Conservation (phyloP, 768 basidiomycete species). For the Boletus bicolor region DNA sequence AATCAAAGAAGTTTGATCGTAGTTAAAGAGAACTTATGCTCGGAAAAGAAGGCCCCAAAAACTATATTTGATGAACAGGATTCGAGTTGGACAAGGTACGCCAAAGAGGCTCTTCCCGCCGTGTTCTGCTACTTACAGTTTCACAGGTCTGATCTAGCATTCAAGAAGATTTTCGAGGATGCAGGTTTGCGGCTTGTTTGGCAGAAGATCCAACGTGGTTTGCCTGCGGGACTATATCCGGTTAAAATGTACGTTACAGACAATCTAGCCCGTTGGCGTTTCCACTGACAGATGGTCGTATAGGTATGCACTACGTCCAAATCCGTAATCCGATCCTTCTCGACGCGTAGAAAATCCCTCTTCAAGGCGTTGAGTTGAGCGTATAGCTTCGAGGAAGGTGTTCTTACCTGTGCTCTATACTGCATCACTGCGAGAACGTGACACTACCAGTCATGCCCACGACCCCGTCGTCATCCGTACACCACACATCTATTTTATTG, state of each 20-base stretch:
- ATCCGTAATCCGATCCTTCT: conserved; percentile 1
- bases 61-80: conserved; percentile 80
- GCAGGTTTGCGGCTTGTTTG: conserved; percentile 71
- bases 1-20: conserved; percentile 59
- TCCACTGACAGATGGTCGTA: conserved; percentile 8
- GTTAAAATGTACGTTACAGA: conserved; percentile 73
- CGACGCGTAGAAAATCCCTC: background rate
- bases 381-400: background rate
- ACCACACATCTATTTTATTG: conserved; percentile 51
- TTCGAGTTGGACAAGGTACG: conserved; percentile 83
- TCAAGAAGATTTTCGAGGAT: conserved; percentile 69
- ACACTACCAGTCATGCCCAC: conserved; percentile 68
- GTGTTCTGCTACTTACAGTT: conserved; percentile 3
- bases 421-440: conserved; percentile 19
- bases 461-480: conserved; percentile 51
- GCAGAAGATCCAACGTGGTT: conserved; percentile 78
- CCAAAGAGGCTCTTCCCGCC: background rate
- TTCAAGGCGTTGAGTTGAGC: background rate
- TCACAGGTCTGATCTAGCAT: conserved; percentile 75
- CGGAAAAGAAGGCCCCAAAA: conserved; percentile 53
- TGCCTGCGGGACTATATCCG: conserved; percentile 75
- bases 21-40: conserved; percentile 89
- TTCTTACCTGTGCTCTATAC: background rate
- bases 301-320: conserved; percentile 27
- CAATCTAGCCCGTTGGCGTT: background rate